These are phyloP conservation scores for Polyporus tsugae DNA, from an alignment of 1,284 basidiomycete species.

Conservation along the genomic window DNA sequence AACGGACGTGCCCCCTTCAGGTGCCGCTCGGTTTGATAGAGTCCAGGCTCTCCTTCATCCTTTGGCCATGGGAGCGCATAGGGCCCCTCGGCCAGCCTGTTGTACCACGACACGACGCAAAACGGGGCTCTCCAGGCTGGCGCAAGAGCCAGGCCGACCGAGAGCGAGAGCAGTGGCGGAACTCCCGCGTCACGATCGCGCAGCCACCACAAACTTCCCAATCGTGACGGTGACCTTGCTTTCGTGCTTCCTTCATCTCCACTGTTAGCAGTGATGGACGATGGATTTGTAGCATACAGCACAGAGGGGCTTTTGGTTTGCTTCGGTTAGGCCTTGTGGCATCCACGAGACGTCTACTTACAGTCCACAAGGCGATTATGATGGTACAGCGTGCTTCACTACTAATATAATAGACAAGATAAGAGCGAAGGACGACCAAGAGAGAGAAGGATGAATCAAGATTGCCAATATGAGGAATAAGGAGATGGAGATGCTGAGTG, in stretches of 20 bases:
- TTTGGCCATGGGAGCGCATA: slow-evolving; percentile 69
- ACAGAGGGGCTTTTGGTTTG: slow-evolving; percentile 6
- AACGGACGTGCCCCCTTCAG: slow-evolving; percentile 43
- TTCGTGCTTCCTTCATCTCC: neutral
- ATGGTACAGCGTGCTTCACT: slow-evolving; percentile 36
- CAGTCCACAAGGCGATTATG: slow-evolving; percentile 31
- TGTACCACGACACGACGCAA: slow-evolving; percentile 35
- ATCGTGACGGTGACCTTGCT: neutral
- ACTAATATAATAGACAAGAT: slow-evolving; percentile 25
- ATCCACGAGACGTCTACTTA: slow-evolving; percentile 16
- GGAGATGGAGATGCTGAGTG: neutral
- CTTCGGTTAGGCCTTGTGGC: slow-evolving; percentile 1
- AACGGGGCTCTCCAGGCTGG: slow-evolving; percentile 49
- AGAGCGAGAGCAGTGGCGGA: slow-evolving; percentile 54
- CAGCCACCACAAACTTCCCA: neutral
- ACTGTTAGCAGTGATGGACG: neutral
- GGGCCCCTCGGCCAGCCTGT: slow-evolving; percentile 49
- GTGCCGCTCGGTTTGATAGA: slow-evolving; percentile 70
- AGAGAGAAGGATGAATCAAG: neutral
- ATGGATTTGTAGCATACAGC: neutral
- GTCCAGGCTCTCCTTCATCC: slow-evolving; percentile 62
- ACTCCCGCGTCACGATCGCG: slow-evolving; percentile 49
- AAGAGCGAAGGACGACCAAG: slow-evolving; percentile 19
- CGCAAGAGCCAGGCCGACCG: slow-evolving; percentile 53
- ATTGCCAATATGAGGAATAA: slow-evolving; percentile 7